Base-by-base conservation (phyloP, 106 monocot genomes). In the Cymbidium sinense region DNA sequence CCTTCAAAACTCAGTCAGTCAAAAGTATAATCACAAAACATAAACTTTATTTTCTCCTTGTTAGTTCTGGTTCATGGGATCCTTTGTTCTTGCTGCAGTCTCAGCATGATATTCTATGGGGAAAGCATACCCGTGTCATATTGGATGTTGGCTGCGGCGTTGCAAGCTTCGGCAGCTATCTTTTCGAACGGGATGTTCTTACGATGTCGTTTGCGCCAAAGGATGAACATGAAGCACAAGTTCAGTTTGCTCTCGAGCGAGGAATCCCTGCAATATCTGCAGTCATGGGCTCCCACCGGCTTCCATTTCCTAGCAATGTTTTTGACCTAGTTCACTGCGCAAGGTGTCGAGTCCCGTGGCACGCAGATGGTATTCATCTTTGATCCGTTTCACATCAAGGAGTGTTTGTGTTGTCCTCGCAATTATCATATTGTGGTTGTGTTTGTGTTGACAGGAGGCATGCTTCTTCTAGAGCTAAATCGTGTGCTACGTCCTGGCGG, bases 191-290 rank as follows among this genome's bases (percentile, higher is more conserved):
- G 64, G 91, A 93, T 77, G 96, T 88, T 29, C 75, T 96, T 34
- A 37, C 96, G 13, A 89, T 96, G 93, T 96, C 96, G 31, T 96
- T 96, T 77, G 96, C 96, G 18, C 96, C 96, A 35, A 96, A 96
- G 81, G 96, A 96, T 78, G 96, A 96, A 79, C 96, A 96, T 78
- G 93, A 93, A 84, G 96, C 96, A 43, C 96, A 96, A 77, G 87
- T 96, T 78, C 96, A 96, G 52, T 85, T 96, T 73, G 96, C 96
- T 67, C 85, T 96, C 12, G 96, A 96, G 74, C 84, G 96, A 44
- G 96, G 96, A 54, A 93, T 96, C 69, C 96, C 96, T 33, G 96
- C 93, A 37, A 91, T 96, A 80, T 96, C 96, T 76, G 96, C 96
- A 41, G 96, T 96, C 23, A 96, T 96, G 96, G 96, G 96, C 33